Evolutionary conservation across 2,329 filamentous ascomycete species (phyloP), one percentile per base, ranked within the genome.

Genomic region (Alternaria triticimaculans): DNA sequence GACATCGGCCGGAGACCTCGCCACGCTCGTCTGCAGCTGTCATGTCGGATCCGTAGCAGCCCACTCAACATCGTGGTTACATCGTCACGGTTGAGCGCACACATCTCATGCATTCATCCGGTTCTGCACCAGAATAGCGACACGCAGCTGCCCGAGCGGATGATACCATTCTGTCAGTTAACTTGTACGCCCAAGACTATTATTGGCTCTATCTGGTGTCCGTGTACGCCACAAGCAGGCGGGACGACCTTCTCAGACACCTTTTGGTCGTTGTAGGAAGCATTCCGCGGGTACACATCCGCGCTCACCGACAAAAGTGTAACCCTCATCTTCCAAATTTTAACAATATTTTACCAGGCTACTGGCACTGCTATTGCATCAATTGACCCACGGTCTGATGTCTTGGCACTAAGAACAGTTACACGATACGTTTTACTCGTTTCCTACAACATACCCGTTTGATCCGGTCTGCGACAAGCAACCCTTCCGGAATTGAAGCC

Each of bases 1-100:
- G 68, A 75, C 70, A 68, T 75, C 68, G 71, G 67, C 67, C 64
- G 69, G 61, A 55, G 60, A 25, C 50, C 46, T 62, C 25, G 62
- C 60, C 53, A 64, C 63, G 63, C 67, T 20, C 60, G 66, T 67
- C 63, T 62, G 60, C 64, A 67, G 70, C 53, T 73, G 70, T 70
- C 72, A 69, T 65, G 62, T 66, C 58, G 45, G 53, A 15, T 45
- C 14, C 15, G 41, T 45, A 25, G 45, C 18, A 44, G 44, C n/a
- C 37, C 54, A 33, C 26, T 53, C 30, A 41, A 37, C 9, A 26
- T 33, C 37, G 14, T 45, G 48, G 53, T 49, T 50, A 46, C 41
- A 46, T 54, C 6, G 25, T 37, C 20, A 41, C 51, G n/a, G 28
- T 9, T 33, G 28, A 46, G 43, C 25, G 20, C 48, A 55, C 46